Evolutionary conservation across 805 yeast genomes (phyloP).

Genomic region (Candida argentea): DNA sequence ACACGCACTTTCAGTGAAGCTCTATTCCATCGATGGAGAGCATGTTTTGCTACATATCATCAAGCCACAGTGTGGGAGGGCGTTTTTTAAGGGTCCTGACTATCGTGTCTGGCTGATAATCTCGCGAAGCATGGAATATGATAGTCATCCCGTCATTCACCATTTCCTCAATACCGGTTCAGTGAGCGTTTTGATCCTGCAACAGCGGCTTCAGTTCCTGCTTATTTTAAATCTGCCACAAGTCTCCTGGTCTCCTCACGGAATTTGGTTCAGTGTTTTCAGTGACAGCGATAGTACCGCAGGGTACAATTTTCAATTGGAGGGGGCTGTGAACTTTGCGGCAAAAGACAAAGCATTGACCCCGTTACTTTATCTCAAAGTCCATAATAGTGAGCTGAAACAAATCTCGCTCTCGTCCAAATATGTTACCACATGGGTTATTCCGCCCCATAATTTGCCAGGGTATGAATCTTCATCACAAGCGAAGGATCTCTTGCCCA

Average conservation of each 20-base stretch:
- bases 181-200: conserved; percentile 16
- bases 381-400: too few relatives aligned
- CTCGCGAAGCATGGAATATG: conserved; percentile 14
- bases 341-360: too few relatives aligned
- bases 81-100: conserved; percentile 11
- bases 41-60: conserved; percentile 20
- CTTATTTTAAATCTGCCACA: conserved; percentile 4
- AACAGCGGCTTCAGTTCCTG: conserved; percentile 10
- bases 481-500: too few relatives aligned
- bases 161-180: conserved; percentile 26
- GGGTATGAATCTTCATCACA: too few relatives aligned
- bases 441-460: too few relatives aligned
- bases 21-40: conserved; percentile 29
- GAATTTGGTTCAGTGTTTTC: conserved; percentile 24
- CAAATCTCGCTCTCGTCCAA: too few relatives aligned
- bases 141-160: conserved; percentile 9
- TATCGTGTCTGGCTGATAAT: conserved; percentile 23
- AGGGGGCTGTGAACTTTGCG: too few relatives aligned
- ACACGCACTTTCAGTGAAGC: conserved; percentile 15
- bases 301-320: too few relatives aligned
- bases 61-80: conserved; percentile 17
- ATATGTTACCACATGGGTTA: too few relatives aligned
- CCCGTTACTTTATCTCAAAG: too few relatives aligned
- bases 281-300: conserved; percentile 10
- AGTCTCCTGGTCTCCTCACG: conserved; percentile 23